Evolutionary conservation across 2,329 filamentous ascomycete genomes (phyloP).

Genomic region (Beauveria rudraprayagi): DNA sequence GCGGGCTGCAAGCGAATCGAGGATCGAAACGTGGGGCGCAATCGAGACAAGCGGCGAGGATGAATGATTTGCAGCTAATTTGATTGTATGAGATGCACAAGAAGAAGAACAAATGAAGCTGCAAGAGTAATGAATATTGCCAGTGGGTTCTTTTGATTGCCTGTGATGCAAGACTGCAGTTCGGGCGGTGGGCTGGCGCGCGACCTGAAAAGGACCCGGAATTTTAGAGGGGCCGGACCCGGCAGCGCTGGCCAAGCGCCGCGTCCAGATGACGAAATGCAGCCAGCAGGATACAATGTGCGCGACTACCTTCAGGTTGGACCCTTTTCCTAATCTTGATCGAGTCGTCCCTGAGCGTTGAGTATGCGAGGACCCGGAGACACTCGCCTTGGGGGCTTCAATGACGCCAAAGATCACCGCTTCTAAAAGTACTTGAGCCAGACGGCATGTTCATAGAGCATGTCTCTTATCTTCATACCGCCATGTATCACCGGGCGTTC

Average conservation of each 20-base stretch:
- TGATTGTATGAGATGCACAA: background rate
- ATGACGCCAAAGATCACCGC: background rate
- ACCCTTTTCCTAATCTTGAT: background rate
- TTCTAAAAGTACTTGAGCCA: too few species aligned
- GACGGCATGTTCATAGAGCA: too few species aligned
- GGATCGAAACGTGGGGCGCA: background rate
- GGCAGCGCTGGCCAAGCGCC: background rate
- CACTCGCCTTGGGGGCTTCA: background rate
- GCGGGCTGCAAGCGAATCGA: background rate
- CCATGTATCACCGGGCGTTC: too few species aligned
- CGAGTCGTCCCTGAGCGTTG: background rate
- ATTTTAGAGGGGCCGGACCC: constrained; percentile 22
- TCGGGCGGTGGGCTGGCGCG: constrained; percentile 14
- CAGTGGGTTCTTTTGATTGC: background rate
- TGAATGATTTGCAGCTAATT: background rate
- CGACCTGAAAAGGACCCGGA: constrained; percentile 19
- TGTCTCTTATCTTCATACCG: too few species aligned
- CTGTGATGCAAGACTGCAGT: constrained; percentile 12
- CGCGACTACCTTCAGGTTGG: background rate
- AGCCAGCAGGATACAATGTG: background rate
- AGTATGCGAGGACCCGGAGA: background rate
- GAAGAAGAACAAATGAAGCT: background rate
- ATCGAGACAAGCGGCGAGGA: background rate
- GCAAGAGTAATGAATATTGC: constrained; percentile 9
- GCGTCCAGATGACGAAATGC: constrained; percentile 1